Base-by-base conservation (phyloP, 352 stramenopile species). In the Phytophthora fragariae region DNA sequence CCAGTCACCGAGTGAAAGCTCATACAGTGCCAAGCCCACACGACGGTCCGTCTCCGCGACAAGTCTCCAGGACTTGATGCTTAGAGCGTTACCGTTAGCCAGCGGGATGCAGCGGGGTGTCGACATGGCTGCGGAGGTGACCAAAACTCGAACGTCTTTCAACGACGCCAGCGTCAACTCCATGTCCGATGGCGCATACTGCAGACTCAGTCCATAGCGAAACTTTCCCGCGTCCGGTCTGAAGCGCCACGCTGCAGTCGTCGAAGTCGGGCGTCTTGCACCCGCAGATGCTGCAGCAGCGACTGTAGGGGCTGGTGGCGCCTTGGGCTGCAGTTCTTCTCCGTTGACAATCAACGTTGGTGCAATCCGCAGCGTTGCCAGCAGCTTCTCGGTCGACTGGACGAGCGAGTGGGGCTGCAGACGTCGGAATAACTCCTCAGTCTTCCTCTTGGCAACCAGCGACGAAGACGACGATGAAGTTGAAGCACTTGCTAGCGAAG, bases 321-420 rank as follows among this genome's bases (percentile, higher is more conserved):
- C 70, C 10, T 74, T 70, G 0, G 70, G 67, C 5, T 37, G 7
- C 3, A 89, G 41, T 21, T 66, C 24, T 46, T 84, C 70, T 15
- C 81, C 75, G 35, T 92, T 90, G n/a, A 88, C 73, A 19, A 66
- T 37, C 24, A 92, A 35, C 2, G 52, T 64, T 5, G 77, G 63
- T 2, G 72, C 58, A 47, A 82, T 77, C 35, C 82, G 74, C 17
- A 89, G 47, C 27, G 55, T 56, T 3, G 50, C 41, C 39, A 78
- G 65, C 2, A 84, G 52, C 62, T 88, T 90, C 24, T 88, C 77
- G 55, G 85, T 90, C 24, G 75, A 75, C 53, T 88, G 84, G 0
- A 88, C 75, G 31, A 92, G 80, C 15, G 81, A 81, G 57, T 92
- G 82, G 1, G 83, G 80, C 63, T 89, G 80, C 21, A 82, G 66